Base-by-base conservation (phyloP, 306 rosid species). In the Cajanus cajan region DNA sequence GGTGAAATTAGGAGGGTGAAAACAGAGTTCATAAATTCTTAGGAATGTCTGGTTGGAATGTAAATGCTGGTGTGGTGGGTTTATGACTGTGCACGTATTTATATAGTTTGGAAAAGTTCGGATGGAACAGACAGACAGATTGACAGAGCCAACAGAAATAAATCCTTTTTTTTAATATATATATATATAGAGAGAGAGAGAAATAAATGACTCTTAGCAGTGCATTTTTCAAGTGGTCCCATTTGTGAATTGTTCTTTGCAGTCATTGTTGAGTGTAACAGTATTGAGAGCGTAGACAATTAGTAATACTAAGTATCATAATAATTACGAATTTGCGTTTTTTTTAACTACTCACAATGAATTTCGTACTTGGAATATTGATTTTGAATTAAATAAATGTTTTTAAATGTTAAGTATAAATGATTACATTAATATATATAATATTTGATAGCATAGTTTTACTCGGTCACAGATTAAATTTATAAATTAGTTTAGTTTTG, bases 1-100 rank as follows among this genome's bases (percentile, higher is more conserved):
- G 0, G 58, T 41, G 82, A 68, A 74, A 54, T 40, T 78, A 54
- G 68, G 47, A 68, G 59, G 47, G 61, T 18, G 37, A 55, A 68
- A 54, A 37, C 47, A 40, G 44, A 52, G 68, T 41, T 64, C 82
- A 57, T 68, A 40, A 54, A 40, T 54, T 54, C 37, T 16, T 43
- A 15, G 43, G 41, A 13, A 52, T 47, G 31, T 16, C 33, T 41
- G 57, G 55, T 16, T 41, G 24, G 48, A 25, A 57, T 43, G 28
- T 64, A 66, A 59, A 25, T 8, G 45, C 40, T 57, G 40, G 40
- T 13, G 28, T 4, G 63, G 59, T 3, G 21, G 40, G 57, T 43
- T 41, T n/a, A 61, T n/a, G 77, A 15, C 68, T 21, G 15, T 40
- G 14, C 24, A 21, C n/a, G 34, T 34, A 51, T 34, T 34, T 34